A percentile compares a stretch with the other conserved stretches of the same genome.
These are phyloP conservation scores for Myxozyma melibiosi DNA, from an alignment of 805 yeast genomes.

Conservation along the genomic window DNA sequence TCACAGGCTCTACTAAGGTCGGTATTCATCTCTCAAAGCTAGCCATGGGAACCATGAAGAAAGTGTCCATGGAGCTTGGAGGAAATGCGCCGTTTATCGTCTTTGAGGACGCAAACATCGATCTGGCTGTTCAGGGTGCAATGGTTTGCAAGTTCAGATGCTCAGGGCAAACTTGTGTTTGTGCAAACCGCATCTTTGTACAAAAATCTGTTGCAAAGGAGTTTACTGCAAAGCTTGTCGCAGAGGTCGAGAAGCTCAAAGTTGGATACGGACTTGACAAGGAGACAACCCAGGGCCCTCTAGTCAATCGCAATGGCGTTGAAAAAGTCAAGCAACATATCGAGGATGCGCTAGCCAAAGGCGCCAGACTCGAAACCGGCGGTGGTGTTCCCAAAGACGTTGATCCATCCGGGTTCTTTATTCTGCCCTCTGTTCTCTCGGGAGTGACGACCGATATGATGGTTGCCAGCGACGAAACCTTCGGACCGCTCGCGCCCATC, in stretches of 20 bases:
- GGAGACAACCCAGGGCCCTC: slow-evolving; percentile 73
- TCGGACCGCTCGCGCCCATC: slow-evolving; percentile 78
- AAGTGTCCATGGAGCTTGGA: slow-evolving; percentile 72
- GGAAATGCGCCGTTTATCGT: slow-evolving; percentile 84
- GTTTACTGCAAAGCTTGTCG: slow-evolving; percentile 55
- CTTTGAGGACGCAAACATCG: slow-evolving; percentile 71
- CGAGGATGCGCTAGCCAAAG: slow-evolving; percentile 64
- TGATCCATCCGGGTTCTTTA: slow-evolving; percentile 58
- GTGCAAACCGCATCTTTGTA: slow-evolving; percentile 26
- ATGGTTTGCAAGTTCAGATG: slow-evolving; percentile 71
- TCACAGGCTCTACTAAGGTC: slow-evolving; percentile 76
- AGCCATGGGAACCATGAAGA: slow-evolving; percentile 63
- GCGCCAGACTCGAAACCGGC: slow-evolving; percentile 64
- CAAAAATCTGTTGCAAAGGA: slow-evolving; percentile 65
- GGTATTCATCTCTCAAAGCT: slow-evolving; percentile 69
- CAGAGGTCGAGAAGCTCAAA: slow-evolving; percentile 48
- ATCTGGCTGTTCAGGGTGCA: slow-evolving; percentile 65
- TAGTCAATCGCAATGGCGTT: slow-evolving; percentile 65
- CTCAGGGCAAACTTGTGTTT: slow-evolving; percentile 77
- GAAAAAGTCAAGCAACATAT: slow-evolving; percentile 64
- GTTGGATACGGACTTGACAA: slow-evolving; percentile 66
- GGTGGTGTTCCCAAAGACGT: slow-evolving; percentile 56
- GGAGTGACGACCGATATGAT: slow-evolving; percentile 60
- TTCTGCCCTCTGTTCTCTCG: slow-evolving; percentile 67
- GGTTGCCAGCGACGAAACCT: slow-evolving; percentile 71